Conservation (phyloP, 1,284 basidiomycete species). For the Ustilago tritici region DNA sequence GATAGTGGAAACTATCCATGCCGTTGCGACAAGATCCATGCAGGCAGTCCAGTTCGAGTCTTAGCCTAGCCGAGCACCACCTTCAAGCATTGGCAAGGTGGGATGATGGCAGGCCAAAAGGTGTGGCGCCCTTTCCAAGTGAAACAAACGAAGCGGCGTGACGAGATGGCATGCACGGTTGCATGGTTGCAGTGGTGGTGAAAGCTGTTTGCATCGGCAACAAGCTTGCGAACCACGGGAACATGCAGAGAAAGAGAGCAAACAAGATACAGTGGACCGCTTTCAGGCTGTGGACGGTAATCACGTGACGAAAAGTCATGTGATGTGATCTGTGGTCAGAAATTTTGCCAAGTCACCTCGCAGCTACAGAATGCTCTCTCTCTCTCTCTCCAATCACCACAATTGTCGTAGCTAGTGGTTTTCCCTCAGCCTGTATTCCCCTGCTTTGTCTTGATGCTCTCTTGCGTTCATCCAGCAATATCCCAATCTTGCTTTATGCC, state of each 20-base stretch:
- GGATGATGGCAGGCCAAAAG: not conserved
- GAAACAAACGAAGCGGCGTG: slow-evolving; percentile 9
- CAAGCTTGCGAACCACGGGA: slow-evolving; percentile 12
- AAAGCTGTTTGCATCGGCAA: slow-evolving; percentile 12
- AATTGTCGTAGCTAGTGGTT: too few species aligned
- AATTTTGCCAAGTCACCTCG: too few species aligned
- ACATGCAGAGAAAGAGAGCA: slow-evolving; percentile 3
- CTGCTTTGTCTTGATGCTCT: too few species aligned
- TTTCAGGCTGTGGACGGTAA: not conserved
- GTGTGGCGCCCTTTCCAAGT: slow-evolving; percentile 6
- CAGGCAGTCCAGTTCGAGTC: not conserved
- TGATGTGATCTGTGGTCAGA: too few species aligned
- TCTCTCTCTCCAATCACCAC: too few species aligned
- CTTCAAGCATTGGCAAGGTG: not conserved
- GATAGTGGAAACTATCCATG: not conserved
- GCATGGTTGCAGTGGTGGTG: not conserved
- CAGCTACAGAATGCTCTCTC: too few species aligned
- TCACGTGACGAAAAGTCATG: not conserved
- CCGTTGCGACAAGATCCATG: not conserved
- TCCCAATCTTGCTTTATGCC: too few species aligned
- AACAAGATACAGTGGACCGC: not conserved
- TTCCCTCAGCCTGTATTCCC: too few species aligned
- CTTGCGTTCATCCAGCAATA: too few species aligned
- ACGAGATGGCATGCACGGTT: slow-evolving; percentile 5
- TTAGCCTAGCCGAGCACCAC: not conserved